phyloP scores from a whole-genome alignment of 2,329 filamentous ascomycete species.

The Diplocarpon rosae region DNA sequence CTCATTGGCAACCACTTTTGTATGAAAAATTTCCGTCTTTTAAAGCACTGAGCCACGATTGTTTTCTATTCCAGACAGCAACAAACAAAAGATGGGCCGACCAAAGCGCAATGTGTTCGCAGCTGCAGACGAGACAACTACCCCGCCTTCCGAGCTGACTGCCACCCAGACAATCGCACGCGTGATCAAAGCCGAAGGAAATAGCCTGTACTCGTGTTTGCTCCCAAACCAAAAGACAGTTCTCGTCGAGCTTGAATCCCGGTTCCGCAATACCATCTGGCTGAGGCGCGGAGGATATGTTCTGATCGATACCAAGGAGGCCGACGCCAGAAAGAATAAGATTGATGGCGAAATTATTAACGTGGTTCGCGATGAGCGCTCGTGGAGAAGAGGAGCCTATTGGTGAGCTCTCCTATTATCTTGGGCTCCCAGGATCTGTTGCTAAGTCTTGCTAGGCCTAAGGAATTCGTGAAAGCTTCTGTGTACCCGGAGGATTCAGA shows the following conservation, averaged over 20 bases:
- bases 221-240: conserved; percentile 55
- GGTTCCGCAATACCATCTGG: conserved; percentile 89
- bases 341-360: conserved; percentile 85
- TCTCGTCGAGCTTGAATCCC: conserved; percentile 70
- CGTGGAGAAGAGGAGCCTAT: conserved; percentile 79
- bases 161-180: conserved; percentile 60
- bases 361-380: conserved; percentile 81
- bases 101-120: conserved; percentile 69
- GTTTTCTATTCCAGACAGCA: not conserved
- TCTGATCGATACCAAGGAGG: conserved; percentile 59
- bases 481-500: conserved; percentile 53
- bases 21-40: no score
- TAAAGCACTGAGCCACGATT: no score
- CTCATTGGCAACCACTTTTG: no score
- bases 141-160: conserved; percentile 47
- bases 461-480: conserved; percentile 60
- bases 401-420: conserved; percentile 44
- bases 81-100: conserved; percentile 45
- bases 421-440: no score
- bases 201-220: conserved; percentile 76
- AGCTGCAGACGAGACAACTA: conserved; percentile 60
- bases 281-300: conserved; percentile 84
- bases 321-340: conserved; percentile 61
- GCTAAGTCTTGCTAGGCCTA: conserved; percentile 46
- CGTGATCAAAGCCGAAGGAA: conserved; percentile 73